phyloP scores from a whole-genome alignment of 768 basidiomycete species.

The Tubosaeta brunneosetosa region DNA sequence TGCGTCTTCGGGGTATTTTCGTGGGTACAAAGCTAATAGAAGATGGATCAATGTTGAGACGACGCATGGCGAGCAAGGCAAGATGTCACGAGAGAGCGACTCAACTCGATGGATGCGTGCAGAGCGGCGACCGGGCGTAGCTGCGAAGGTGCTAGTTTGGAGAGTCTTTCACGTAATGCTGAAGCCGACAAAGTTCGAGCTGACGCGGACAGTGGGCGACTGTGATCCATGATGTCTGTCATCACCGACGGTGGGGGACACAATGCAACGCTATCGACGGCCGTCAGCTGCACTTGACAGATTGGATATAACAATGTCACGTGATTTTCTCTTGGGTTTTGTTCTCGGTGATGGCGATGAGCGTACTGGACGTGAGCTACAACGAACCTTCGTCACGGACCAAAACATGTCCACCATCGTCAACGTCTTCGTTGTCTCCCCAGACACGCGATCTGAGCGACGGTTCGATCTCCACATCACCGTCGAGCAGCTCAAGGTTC shows the following conservation, averaged over 20 bases:
- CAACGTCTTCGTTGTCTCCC: conserved; percentile 76
- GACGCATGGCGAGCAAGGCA: neutral
- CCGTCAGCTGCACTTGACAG: neutral
- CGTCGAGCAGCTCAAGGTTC: conserved; percentile 78
- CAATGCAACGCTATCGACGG: neutral
- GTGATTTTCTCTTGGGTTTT: neutral
- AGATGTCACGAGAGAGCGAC: neutral
- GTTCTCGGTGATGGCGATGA: too few species aligned
- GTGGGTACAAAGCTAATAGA: conserved; percentile 73
- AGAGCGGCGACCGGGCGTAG: conserved; percentile 60
- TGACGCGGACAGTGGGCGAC: conserved; percentile 31
- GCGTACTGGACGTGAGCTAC: too few species aligned
- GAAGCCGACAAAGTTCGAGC: conserved; percentile 55
- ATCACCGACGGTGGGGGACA: neutral
- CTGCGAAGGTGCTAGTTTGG: conserved; percentile 56
- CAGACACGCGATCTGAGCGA: conserved; percentile 88
- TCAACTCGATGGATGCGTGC: conserved; percentile 74
- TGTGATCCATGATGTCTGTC: conserved; percentile 30
- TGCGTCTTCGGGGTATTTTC: conserved; percentile 77
- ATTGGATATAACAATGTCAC: neutral
- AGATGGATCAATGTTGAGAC: conserved; percentile 1
- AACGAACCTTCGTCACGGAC: neutral
- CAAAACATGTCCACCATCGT: conserved; percentile 42
- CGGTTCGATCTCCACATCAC: conserved; percentile 73
- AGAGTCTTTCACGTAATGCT: conserved; percentile 57